Conservation (phyloP, 257 asterid species). For the Solanum tarapatanum region DNA sequence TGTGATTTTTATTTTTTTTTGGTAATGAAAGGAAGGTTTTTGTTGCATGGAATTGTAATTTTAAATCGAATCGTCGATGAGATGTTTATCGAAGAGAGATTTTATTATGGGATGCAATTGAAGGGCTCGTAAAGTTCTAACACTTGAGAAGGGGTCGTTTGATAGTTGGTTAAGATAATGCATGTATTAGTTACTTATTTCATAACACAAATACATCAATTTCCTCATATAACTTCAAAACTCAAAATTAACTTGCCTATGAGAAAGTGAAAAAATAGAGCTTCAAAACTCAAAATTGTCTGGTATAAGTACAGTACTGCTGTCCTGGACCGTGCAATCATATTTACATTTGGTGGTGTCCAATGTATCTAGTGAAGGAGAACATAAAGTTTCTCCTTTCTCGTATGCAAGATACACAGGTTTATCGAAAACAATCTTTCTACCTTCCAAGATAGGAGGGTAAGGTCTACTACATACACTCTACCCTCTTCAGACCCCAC, state of each 20-base stretch:
- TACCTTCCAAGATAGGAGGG: background rate
- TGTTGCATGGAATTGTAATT: background rate
- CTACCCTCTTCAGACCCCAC: background rate
- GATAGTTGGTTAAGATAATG: background rate
- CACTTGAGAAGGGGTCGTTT: background rate
- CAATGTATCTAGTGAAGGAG: background rate
- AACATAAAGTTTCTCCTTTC: background rate
- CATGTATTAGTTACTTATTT: background rate
- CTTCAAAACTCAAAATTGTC: background rate
- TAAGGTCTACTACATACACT: background rate
- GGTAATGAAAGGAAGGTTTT: background rate
- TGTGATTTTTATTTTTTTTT: background rate
- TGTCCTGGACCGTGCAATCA: background rate
- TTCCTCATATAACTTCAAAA: background rate
- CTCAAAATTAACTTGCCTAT: no score
- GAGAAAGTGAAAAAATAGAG: no score
- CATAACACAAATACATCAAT: no score
- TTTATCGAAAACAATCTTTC: background rate
- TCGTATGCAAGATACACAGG: background rate
- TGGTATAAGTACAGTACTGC: background rate
- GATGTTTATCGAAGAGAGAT: background rate
- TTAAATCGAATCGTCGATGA: background rate
- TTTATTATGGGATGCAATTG: background rate
- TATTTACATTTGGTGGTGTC: background rate
- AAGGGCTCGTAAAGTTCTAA: background rate